Base-by-base conservation (phyloP, 1,139 yeast genomes). In the Lodderomyces parapsilosis region DNA sequence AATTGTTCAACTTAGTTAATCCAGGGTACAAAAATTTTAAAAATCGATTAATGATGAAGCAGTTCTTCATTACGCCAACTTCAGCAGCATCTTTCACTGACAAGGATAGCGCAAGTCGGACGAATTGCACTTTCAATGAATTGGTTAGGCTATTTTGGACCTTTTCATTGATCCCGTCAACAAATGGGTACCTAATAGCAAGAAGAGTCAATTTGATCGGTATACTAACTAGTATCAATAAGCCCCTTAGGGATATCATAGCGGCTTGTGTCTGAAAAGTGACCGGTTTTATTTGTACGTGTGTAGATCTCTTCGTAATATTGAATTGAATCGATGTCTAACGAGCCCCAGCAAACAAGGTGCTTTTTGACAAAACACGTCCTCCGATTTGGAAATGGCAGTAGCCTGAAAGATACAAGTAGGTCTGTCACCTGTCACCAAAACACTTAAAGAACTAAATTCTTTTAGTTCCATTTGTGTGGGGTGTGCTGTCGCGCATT, bases 1-100 rank as follows among this genome's bases (percentile, higher is more conserved):
- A 71, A 9, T 61, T 59, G 4, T 67, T 65, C 15, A 62, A 48
- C 10, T 38, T 37, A 8, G 49, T 45, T 20, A 49, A 42, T n/a
- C 24, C 22, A 7, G 47, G 47, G 38, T 49, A 33, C 13, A 41
- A 22, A 2, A 18, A 11, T 22, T 41, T 38, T 9, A 46, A 34
- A 6, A 47, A 25, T 14, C 31, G 43, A 14, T 48, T 46, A 17
- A 47, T 27, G 20, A 48, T 15, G 20, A 42, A 40, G 25, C 42
- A 14, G n/a, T 37, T 31, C 17, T 38, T 41, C 31, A 43, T 20
- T 4, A 45, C 30, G 2, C 43, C 33, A 2, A 49, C 20, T 2
- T 40, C 15, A 1, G 32, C 23, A 32, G 43, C 32, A 30, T 50
- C 54, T 15, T 30, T 15, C 4, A 46, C 48, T 11, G 54, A 51